phyloP scores from a whole-genome alignment of 805 yeast species.

The Metschnikowia dekortorum region DNA sequence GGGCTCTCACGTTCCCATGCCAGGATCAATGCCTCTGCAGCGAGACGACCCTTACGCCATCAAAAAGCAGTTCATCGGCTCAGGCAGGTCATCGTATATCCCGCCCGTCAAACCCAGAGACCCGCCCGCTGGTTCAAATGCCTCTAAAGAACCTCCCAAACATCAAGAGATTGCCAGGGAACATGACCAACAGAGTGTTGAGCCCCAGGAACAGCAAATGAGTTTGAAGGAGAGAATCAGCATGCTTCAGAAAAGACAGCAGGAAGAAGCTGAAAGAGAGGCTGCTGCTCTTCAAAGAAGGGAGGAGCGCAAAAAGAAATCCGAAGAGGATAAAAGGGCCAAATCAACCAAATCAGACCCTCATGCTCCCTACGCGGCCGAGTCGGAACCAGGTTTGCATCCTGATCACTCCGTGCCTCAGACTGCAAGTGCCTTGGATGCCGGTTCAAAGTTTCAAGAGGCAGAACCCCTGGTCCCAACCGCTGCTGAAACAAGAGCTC shows the following conservation, averaged over 20 bases:
- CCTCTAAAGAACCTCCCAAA: slow-evolving; percentile 23
- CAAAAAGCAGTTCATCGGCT: slow-evolving; percentile 51
- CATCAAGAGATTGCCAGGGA: slow-evolving; percentile 14
- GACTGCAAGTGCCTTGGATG: not conserved
- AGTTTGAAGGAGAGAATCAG: slow-evolving; percentile 86
- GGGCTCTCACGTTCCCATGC: slow-evolving; percentile 15
- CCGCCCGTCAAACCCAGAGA: slow-evolving; percentile 44
- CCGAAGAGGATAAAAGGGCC: slow-evolving; percentile 6
- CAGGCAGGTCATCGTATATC: slow-evolving; percentile 58
- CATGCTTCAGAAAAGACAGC: slow-evolving; percentile 73
- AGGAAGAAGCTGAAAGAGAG: slow-evolving; percentile 72
- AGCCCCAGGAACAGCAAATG: slow-evolving; percentile 63
- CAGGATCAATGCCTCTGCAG: slow-evolving; percentile 26
- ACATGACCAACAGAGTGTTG: slow-evolving; percentile 18
- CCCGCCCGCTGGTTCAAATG: slow-evolving; percentile 30
- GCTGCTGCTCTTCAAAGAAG: slow-evolving; percentile 53
- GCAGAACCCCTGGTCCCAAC: not conserved
- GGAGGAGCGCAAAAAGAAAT: slow-evolving; percentile 45
- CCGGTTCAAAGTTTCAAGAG: not conserved
- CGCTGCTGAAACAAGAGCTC: not conserved
- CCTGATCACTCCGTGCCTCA: not conserved
- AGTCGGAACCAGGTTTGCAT: slow-evolving; percentile 11
- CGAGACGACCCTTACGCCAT: slow-evolving; percentile 44
- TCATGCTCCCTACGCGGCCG: slow-evolving; percentile 4
- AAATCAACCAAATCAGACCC: slow-evolving; percentile 2